Percentiles rank a stretch among this genome's conserved stretches.
Evolutionary conservation across 192 early-diverging fungal species (phyloP).

Genomic region (Podila verticillata): DNA sequence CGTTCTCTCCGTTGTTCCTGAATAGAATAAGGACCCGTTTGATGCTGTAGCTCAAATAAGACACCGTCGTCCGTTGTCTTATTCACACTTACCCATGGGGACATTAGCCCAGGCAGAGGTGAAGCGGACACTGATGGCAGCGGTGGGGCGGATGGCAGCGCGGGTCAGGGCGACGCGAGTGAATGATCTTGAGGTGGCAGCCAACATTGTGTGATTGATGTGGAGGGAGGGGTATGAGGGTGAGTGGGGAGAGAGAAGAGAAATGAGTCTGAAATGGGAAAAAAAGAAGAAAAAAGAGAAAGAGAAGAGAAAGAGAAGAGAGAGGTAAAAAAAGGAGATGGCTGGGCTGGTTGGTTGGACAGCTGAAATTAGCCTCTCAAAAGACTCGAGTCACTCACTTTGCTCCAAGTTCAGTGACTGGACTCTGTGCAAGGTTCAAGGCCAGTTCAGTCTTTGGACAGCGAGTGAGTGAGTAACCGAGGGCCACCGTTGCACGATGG

Average conservation of each 20-base stretch:
- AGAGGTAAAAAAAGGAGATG: neutral
- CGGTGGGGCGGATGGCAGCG: conserved; percentile 43
- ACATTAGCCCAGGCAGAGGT: conserved; percentile 66
- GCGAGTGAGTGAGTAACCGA: too few species aligned
- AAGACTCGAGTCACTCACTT: neutral
- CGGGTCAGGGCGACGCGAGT: conserved; percentile 46
- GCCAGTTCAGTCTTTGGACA: too few species aligned
- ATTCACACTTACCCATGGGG: conserved; percentile 59
- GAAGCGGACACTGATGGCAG: conserved; percentile 45
- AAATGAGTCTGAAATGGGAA: conserved; percentile 5
- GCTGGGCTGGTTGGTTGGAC: neutral
- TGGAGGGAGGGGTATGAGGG: neutral
- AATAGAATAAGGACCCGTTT: neutral
- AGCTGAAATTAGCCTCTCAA: neutral
- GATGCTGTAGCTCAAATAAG: neutral
- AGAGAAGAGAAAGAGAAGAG: neutral
- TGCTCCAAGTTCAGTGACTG: too few species aligned
- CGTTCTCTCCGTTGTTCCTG: neutral
- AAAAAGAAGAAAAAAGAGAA: neutral
- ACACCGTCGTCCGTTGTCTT: neutral
- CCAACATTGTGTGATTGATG: conserved; percentile 35
- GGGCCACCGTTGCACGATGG: too few species aligned
- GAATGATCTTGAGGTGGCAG: conserved; percentile 41
- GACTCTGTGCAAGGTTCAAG: too few species aligned
- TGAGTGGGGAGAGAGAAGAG: conserved; percentile 5